These are phyloP conservation scores for Lachancea fermentati DNA, from an alignment of 805 yeast genomes.

Conservation along the genomic window DNA sequence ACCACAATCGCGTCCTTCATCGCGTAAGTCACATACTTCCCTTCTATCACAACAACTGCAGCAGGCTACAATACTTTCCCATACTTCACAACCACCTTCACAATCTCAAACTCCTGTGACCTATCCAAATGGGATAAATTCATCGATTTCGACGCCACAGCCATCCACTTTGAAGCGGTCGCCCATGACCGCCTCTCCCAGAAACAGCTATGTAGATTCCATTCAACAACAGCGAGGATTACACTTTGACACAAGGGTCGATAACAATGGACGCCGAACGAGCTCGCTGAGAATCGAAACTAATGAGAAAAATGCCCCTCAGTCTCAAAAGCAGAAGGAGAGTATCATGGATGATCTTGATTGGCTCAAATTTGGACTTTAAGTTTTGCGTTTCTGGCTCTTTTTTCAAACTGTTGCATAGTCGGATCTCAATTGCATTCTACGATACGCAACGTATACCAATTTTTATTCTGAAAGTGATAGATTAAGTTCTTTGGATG, in stretches of 20 bases:
- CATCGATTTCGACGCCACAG: slow-evolving; percentile 7
- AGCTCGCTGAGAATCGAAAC: slow-evolving; percentile 7
- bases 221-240: slow-evolving; percentile 24
- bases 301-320: slow-evolving; percentile 8
- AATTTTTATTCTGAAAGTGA: background rate
- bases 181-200: slow-evolving; percentile 19
- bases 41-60: slow-evolving; percentile 32
- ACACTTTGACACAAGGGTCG: slow-evolving; percentile 3
- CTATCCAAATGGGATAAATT: background rate
- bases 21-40: slow-evolving; percentile 28
- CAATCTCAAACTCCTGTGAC: slow-evolving; percentile 8
- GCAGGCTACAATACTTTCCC: slow-evolving; percentile 14
- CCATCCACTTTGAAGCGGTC: slow-evolving; percentile 8
- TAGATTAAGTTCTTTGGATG: background rate
- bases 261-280: slow-evolving; percentile 4
- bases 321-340: slow-evolving; percentile 10
- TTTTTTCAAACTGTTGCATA: background rate
- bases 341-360: slow-evolving; percentile 27
- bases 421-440: background rate
- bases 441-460: background rate
- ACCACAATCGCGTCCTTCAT: slow-evolving; percentile 14
- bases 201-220: slow-evolving; percentile 22
- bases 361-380: slow-evolving; percentile 34
- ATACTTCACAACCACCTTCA: slow-evolving; percentile 7
- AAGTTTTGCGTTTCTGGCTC: slow-evolving; percentile 1